These are phyloP conservation scores for Rhodosporidiobolus sp. DNA, from an alignment of 768 basidiomycete genomes.

Conservation along the genomic window DNA sequence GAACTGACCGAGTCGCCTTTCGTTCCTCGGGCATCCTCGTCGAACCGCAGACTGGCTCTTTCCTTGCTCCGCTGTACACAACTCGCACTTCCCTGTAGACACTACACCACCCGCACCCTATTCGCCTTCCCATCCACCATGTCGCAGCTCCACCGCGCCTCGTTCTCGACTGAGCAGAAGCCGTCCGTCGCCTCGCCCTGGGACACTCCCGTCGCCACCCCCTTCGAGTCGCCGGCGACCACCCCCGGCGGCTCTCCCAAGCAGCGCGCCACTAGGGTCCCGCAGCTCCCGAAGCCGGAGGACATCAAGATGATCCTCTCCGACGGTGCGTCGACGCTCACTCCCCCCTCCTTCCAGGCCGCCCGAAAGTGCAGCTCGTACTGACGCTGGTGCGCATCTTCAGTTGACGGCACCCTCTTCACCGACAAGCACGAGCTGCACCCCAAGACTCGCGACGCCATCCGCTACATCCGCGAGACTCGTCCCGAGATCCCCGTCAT, in stretches of 20 bases:
- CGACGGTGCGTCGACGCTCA: slow-evolving; percentile 11
- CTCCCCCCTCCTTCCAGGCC: neutral
- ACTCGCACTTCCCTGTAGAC: neutral
- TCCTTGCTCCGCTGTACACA: neutral
- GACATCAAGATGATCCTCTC: slow-evolving; percentile 41
- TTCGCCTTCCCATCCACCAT: neutral
- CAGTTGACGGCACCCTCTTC: slow-evolving; percentile 42
- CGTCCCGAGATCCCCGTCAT: slow-evolving; percentile 41
- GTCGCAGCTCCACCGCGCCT: slow-evolving; percentile 24
- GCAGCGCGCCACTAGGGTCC: slow-evolving; percentile 11
- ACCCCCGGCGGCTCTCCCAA: slow-evolving; percentile 30
- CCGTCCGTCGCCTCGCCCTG: slow-evolving; percentile 20
- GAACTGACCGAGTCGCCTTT: slow-evolving; percentile 12
- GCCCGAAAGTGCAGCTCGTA: neutral
- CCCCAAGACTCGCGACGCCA: slow-evolving; percentile 33
- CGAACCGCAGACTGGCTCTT: neutral
- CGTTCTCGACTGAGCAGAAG: slow-evolving; percentile 9
- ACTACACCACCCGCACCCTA: neutral
- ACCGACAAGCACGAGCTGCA: slow-evolving; percentile 42
- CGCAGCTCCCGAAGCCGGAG: slow-evolving; percentile 25
- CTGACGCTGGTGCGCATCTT: neutral
- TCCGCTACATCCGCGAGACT: slow-evolving; percentile 37
- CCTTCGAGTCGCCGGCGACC: slow-evolving; percentile 33
- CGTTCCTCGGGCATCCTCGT: neutral
- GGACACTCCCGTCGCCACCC: slow-evolving; percentile 38